These are phyloP conservation scores for Pythium vanterpoolii DNA, from an alignment of 352 stramenopile genomes.

Conservation along the genomic window DNA sequence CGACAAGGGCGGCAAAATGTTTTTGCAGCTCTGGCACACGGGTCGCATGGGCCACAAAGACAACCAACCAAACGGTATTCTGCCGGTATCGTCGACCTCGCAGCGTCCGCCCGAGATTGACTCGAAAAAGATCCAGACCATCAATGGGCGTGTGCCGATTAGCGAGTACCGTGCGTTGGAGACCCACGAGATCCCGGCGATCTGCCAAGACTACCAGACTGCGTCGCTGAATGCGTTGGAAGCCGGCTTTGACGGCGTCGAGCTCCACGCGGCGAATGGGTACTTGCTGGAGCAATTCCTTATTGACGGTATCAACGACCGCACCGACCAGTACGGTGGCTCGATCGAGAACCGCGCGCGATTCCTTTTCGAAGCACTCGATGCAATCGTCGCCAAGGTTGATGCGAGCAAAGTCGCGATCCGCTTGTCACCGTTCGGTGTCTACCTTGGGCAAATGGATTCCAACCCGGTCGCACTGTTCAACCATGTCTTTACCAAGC, in stretches of 20 bases:
- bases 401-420: slow-evolving; percentile 32
- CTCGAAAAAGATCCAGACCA: not conserved
- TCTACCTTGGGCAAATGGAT: slow-evolving; percentile 37
- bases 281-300: slow-evolving; percentile 88
- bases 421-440: slow-evolving; percentile 22
- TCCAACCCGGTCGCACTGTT: slow-evolving; percentile 49
- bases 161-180: slow-evolving; percentile 38
- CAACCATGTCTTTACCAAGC: slow-evolving; percentile 43
- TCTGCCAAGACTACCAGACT: slow-evolving; percentile 61
- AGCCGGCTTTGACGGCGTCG: slow-evolving; percentile 31
- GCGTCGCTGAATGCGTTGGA: slow-evolving; percentile 30
- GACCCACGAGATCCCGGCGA: slow-evolving; percentile 49
- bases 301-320: slow-evolving; percentile 48
- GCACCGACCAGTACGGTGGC: slow-evolving; percentile 72
- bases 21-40: slow-evolving; percentile 68
- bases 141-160: slow-evolving; percentile 20
- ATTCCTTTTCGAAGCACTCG: slow-evolving; percentile 51
- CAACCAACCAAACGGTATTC: slow-evolving; percentile 22
- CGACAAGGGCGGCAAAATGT: slow-evolving; percentile 23
- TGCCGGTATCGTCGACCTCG: slow-evolving; percentile 31
- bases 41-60: slow-evolving; percentile 51
- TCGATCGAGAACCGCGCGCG: slow-evolving; percentile 56
- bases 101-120: slow-evolving; percentile 15
- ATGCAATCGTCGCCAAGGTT: slow-evolving; percentile 27
- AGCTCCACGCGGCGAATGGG: slow-evolving; percentile 82